Base-by-base conservation (phyloP, 306 rosid genomes). In the Senna tora region DNA sequence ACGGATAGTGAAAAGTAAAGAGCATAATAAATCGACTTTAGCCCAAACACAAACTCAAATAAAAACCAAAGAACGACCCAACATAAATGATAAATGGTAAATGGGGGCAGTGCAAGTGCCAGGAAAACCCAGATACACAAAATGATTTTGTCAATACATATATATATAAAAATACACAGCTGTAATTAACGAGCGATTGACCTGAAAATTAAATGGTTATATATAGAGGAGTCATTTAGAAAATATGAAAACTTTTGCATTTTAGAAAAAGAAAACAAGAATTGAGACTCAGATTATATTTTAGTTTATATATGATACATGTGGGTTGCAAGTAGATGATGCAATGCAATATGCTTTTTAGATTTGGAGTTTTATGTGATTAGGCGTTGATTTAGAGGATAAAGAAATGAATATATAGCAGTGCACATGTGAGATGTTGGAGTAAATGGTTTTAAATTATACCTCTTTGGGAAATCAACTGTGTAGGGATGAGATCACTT, bases 381-480 rank as follows among this genome's bases (percentile, higher is more conserved):
- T 52, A 52, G 21, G 53, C 53, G 11, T 45, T 45, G 14, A 45
- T 45, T 13, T 45, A 17, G 22, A 47, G 55, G 21, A 50, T 51
- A 20, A 51, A 51, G 30, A 51, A 51, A 1, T 7, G n/a, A n/a
- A n/a, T n/a, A n/a, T n/a, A n/a, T n/a, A 20, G 19, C 3, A 51
- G 57, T 51, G 8, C 5, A 20, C 30, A 51, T 7, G 57, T 51
- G 30, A 51, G 13, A 17, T 51, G 57, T 17, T 51, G 3, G 30
- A 1, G 30, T 30, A 51, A 51, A 20, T 54, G 34, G 16, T 54
- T 11, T 12, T 54, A 1, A 11, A 20, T 20, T 11, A 17, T 3
- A 15, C 53, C 53, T 21, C 53, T 64, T 64, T 64, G 69, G 69
- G 69, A 42, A 42, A 42, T 64, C 38, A 64, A 64, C 8, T 21